Evolutionary conservation across 2,329 filamentous ascomycete species (phyloP).

Genomic region (Westerdykella aurantiaca): DNA sequence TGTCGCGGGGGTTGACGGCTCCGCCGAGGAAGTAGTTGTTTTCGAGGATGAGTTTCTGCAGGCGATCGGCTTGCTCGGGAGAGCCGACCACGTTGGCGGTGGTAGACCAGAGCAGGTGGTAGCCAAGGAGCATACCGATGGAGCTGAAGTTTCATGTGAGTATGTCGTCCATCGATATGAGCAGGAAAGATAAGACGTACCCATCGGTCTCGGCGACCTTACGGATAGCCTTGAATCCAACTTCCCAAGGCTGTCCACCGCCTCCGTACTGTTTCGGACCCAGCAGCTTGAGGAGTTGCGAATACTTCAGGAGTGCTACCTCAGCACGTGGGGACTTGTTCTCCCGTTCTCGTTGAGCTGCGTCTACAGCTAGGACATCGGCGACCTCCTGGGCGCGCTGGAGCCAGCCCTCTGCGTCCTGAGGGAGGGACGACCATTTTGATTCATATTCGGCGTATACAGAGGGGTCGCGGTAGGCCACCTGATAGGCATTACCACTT

Average conservation of each 20-base stretch:
- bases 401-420: slow-evolving; percentile 43
- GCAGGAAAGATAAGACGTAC: slow-evolving; percentile 23
- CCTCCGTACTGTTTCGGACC: slow-evolving; percentile 49
- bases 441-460: slow-evolving; percentile 39
- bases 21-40: slow-evolving; percentile 64
- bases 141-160: slow-evolving; percentile 36
- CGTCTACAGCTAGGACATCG: slow-evolving; percentile 47
- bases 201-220: slow-evolving; percentile 61
- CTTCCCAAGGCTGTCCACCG: slow-evolving; percentile 49
- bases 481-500: slow-evolving; percentile 7
- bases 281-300: slow-evolving; percentile 47
- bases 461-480: slow-evolving; percentile 28
- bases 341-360: slow-evolving; percentile 44
- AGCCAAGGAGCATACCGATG: slow-evolving; percentile 60
- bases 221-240: slow-evolving; percentile 55
- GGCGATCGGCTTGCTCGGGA: slow-evolving; percentile 53
- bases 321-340: slow-evolving; percentile 51
- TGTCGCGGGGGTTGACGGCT: slow-evolving; percentile 60
- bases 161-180: neutral
- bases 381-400: slow-evolving; percentile 46
- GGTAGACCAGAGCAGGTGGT: slow-evolving; percentile 59
- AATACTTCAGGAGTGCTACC: slow-evolving; percentile 47
- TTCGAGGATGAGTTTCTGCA: slow-evolving; percentile 52
- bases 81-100: slow-evolving; percentile 58
- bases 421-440: slow-evolving; percentile 36